Base-by-base conservation (phyloP, 2,329 filamentous ascomycete genomes). In the Emmonsia crescens region DNA sequence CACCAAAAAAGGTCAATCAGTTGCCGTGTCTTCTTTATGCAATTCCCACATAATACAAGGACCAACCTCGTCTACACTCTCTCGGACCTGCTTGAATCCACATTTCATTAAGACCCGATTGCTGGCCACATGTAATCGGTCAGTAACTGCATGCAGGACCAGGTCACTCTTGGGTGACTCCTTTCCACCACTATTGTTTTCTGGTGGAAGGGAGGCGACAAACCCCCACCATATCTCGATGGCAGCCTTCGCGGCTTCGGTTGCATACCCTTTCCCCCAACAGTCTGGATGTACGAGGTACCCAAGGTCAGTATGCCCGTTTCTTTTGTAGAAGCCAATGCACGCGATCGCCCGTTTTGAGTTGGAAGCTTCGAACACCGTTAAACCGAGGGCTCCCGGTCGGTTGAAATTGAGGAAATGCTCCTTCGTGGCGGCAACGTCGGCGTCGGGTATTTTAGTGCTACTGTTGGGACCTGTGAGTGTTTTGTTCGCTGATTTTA, bases 211-310 rank as follows among this genome's bases (percentile, higher is more conserved):
- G 1, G n/a, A n/a, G 21, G 62, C 44, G 21, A 61, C 38, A 6
- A 70, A 64, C 5, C 63, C 65, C 68, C 68, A 70, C 68, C 68
- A 71, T 2, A 63, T 63, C 54, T 67, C 61, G 16, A 69, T 57
- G 14, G 69, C 54, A 3, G 61, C 66, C 40, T 57, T 46, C n/a
- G 68, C 64, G 4, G 68, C 69, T 63, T 71, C 69, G 12, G 62
- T 69, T 31, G 63, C 61, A 38, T 65, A 70, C 9, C 69, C 68
- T 36, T 63, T 67, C 0, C 68, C 65, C 69, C 69, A 71, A 29
- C 60, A 66, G 19, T 66, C 65, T 0, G 69, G 69, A 48, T 70
- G 68, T 8, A 69, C 61, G 24, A 64, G 61, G 36, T 69, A 70
- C 49, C 69, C 69, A 27, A 70, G 46, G 0, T 68, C 68, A 2